These are phyloP conservation scores for Elongisporangium prolatum DNA, from an alignment of 352 stramenopile species.

Conservation along the genomic window DNA sequence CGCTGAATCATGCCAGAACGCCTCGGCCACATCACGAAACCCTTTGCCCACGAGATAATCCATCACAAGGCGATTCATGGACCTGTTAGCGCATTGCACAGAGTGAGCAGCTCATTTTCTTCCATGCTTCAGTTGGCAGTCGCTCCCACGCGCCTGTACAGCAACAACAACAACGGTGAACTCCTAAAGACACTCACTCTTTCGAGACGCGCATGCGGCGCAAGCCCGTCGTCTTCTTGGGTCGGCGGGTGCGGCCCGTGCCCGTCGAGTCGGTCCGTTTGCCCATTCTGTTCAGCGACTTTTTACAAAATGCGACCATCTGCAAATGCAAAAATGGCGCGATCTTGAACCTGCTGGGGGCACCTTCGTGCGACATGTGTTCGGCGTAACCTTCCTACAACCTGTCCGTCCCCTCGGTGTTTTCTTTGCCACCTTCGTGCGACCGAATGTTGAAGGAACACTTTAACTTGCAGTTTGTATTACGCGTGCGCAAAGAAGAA, in stretches of 20 bases:
- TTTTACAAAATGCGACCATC: background rate
- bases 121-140: background rate
- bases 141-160: background rate
- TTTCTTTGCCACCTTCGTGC: background rate
- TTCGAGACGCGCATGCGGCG: conserved; percentile 63
- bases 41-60: conserved; percentile 79
- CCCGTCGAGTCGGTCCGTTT: conserved; percentile 4
- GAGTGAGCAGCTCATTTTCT: background rate
- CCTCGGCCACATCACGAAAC: conserved; percentile 70
- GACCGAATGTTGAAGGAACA: background rate
- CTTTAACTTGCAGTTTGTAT: background rate
- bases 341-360: conserved; percentile 2
- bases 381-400: too few species aligned
- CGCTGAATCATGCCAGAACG: conserved; percentile 64
- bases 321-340: background rate
- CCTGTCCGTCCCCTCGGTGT: background rate
- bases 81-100: conserved; percentile 22
- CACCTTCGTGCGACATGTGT: conserved; percentile 10
- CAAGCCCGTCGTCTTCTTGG: conserved; percentile 23
- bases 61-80: conserved; percentile 79
- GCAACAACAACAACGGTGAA: too few species aligned
- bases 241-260: conserved; percentile 13
- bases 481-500: background rate
- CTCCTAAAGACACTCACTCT: conserved; percentile 28
- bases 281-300: background rate